Evolutionary conservation across 345 rosid genomes (phyloP).

Genomic region (Brassica rapa): DNA sequence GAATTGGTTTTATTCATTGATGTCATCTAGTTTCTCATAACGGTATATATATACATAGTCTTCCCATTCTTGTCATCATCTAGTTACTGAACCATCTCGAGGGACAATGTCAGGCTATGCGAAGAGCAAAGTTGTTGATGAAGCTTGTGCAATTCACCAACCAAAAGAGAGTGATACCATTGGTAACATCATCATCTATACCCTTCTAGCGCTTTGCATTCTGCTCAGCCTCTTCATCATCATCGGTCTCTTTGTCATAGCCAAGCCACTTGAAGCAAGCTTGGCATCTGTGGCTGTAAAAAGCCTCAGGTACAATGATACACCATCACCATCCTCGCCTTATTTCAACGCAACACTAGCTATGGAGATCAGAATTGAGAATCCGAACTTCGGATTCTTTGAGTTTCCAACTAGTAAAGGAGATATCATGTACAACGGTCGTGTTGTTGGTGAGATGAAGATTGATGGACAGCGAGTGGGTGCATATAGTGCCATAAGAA

Average conservation of each 20-base stretch:
- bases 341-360: constrained; percentile 37
- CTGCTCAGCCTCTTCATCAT: constrained; percentile 29
- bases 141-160: constrained; percentile 1
- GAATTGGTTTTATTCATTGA: constrained; percentile 8
- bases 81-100: background rate
- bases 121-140: constrained; percentile 31
- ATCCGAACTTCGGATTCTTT: constrained; percentile 31
- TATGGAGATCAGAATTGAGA: constrained; percentile 27
- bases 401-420: constrained; percentile 34
- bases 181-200: constrained; percentile 31
- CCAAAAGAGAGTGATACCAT: constrained; percentile 10
- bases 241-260: constrained; percentile 33
- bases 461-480: constrained; percentile 33
- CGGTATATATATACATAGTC: background rate
- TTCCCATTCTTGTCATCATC: constrained; percentile 3
- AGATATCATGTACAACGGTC: constrained; percentile 30
- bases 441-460: constrained; percentile 33
- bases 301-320: constrained; percentile 31
- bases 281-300: constrained; percentile 22
- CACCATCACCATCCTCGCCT: constrained; percentile 23
- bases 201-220: constrained; percentile 32
- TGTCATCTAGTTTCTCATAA: constrained; percentile 1
- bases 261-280: constrained; percentile 36
- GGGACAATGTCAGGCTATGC: constrained; percentile 8
- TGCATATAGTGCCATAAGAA: constrained; percentile 16